phyloP scores from a whole-genome alignment of 352 stramenopile genomes.

The Globisporangium canariense region DNA sequence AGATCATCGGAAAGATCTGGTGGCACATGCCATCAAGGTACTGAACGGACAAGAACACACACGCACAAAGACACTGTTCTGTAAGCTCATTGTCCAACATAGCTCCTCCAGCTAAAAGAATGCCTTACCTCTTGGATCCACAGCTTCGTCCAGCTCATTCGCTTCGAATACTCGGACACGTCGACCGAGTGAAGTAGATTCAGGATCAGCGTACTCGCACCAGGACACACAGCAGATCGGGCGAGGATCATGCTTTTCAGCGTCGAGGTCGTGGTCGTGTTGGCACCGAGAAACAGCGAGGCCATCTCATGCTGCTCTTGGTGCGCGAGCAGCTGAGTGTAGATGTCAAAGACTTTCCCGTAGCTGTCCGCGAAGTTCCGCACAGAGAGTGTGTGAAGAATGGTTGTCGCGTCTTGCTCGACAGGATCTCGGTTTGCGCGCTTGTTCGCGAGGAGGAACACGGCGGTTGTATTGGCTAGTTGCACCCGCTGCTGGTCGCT shows the following conservation, averaged over 20 bases:
- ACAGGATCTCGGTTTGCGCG: conserved; percentile 20
- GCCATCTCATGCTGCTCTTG: conserved; percentile 47
- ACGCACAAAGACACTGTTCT: no score
- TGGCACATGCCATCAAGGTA: conserved; percentile 70
- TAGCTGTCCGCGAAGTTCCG: conserved; percentile 56
- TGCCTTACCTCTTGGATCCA: conserved; percentile 63
- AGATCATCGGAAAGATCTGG: conserved; percentile 64
- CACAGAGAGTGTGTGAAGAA: conserved; percentile 56
- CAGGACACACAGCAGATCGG: conserved; percentile 47
- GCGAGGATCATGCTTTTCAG: conserved; percentile 57
- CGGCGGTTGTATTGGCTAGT: conserved; percentile 41
- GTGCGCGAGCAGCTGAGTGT: conserved; percentile 48
- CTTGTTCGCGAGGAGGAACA: conserved; percentile 64
- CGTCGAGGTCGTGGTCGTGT: conserved; percentile 35
- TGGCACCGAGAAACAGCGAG: conserved; percentile 44
- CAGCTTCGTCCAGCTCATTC: conserved; percentile 25
- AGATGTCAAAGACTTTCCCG: conserved; percentile 46
- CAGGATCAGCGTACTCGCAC: conserved; percentile 57
- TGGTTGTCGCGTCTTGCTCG: conserved; percentile 49
- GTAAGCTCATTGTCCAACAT: background rate
- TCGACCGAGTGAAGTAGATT: conserved; percentile 64
- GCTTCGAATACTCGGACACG: conserved; percentile 34
- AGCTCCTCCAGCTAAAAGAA: background rate
- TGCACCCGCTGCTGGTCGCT: conserved; percentile 46
- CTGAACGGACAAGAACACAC: conserved; percentile 20